Conservation (phyloP, 768 basidiomycete genomes). For the Inosperma sp. region DNA sequence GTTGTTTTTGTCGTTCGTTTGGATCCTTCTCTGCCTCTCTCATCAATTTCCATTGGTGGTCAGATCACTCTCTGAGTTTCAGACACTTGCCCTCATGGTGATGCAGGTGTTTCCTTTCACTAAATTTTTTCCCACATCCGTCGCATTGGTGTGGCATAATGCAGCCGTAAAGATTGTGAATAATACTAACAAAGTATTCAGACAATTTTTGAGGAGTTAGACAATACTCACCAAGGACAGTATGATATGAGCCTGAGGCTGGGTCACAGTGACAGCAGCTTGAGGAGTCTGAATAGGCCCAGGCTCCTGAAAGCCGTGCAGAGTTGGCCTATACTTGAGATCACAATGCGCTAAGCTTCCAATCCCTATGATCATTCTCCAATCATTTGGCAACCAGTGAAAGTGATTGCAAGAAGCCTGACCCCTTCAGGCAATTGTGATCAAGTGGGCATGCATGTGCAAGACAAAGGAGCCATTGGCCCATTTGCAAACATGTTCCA, state of each 20-base stretch:
- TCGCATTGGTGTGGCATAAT: not conserved
- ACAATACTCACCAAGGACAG: not conserved
- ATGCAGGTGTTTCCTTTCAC: not conserved
- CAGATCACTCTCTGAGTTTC: not conserved
- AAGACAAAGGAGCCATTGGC: not conserved
- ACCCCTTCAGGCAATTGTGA: not conserved
- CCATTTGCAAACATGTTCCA: not conserved
- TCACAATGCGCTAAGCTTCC: not conserved
- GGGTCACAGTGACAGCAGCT: too few species aligned
- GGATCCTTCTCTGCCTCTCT: slow-evolving; percentile 5
- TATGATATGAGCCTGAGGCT: too few species aligned
- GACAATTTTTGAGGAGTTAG: not conserved
- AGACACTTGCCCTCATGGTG: not conserved
- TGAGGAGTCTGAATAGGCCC: not conserved
- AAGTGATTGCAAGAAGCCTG: not conserved
- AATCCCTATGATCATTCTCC: not conserved
- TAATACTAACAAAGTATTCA: not conserved
- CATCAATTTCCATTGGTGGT: not conserved
- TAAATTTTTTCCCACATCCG: not conserved
- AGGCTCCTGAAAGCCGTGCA: too few species aligned
- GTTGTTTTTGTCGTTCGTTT: not conserved
- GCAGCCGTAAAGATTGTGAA: not conserved
- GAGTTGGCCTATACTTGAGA: not conserved
- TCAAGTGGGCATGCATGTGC: not conserved
- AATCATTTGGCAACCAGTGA: not conserved